These are phyloP conservation scores for Monosporascus sp. DNA, from an alignment of 2,329 filamentous ascomycete genomes.

Conservation along the genomic window DNA sequence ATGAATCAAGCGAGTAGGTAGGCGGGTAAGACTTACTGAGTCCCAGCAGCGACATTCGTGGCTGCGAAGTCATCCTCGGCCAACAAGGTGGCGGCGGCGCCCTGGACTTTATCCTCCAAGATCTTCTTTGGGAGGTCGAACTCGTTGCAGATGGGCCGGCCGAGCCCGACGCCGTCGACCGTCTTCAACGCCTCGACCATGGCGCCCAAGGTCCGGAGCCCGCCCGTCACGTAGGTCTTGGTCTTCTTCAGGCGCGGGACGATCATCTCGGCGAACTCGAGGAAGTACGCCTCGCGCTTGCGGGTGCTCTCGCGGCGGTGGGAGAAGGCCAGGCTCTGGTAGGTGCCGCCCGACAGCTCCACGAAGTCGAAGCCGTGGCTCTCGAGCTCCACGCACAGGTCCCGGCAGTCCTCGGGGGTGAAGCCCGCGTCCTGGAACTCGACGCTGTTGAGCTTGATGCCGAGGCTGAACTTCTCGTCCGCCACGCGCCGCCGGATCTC, in stretches of 20 bases:
- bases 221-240: slow-evolving; percentile 51
- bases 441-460: slow-evolving; percentile 52
- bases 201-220: slow-evolving; percentile 50
- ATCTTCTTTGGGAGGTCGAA: not conserved
- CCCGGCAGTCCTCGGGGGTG: slow-evolving; percentile 18
- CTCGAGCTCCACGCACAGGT: slow-evolving; percentile 49
- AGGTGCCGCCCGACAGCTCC: slow-evolving; percentile 61
- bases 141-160: not conserved
- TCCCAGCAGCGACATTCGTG: not conserved
- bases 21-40: slow-evolving; percentile 1
- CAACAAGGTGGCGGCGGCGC: not conserved
- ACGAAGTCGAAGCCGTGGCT: slow-evolving; percentile 56
- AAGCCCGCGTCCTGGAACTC: slow-evolving; percentile 42
- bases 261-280: slow-evolving; percentile 56
- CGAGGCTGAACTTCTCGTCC: slow-evolving; percentile 42
- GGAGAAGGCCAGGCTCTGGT: slow-evolving; percentile 47
- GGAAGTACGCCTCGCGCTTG: slow-evolving; percentile 62
- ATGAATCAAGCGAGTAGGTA: not conserved
- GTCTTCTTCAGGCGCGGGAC: slow-evolving; percentile 36
- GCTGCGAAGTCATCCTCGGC: slow-evolving; percentile 1
- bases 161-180: slow-evolving; percentile 36
- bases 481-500: slow-evolving; percentile 32
- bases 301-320: slow-evolving; percentile 35
- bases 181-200: slow-evolving; percentile 44
- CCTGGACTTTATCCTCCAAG: not conserved